Evolutionary conservation across 176 grass and related monocot genomes (phyloP), one percentile per base, ranked within the genome.

Genomic region (Cocos nucifera): DNA sequence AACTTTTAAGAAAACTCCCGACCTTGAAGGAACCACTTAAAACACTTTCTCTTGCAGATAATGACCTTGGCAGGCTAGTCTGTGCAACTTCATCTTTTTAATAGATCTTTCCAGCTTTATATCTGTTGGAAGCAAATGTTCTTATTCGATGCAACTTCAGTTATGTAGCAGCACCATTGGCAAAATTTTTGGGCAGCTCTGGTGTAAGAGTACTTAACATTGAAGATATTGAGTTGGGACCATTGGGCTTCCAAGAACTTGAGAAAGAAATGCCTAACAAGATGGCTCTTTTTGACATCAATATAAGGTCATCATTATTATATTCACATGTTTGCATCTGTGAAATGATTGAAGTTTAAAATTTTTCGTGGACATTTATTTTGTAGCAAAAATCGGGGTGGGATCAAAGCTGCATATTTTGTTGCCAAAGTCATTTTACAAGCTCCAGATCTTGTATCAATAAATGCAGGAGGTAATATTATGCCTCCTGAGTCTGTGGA

Each of bases 1-100:
- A 81, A 65, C 87, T 97, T 82, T 66, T 91, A 48, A 74, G 75
- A 35, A 84, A 81, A 78, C 75, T 97, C 44, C 51, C 75, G 59
- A 30, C 71, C 50, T 49, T 51, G 30, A 82, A 75, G 19, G 64
- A 83, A 66, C 84, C 84, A 63, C 68, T 90, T 24, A 80, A 80
- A 65, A 77, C 76, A 61, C 73, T 97, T 16, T 91, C 81, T 59
- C 48, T 97, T 62, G 87, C 81, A 62, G 87, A 97, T 57, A 91
- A 91, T 82, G 59, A 61, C 54, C 74, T 91, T 68, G 93, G 87
- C 68, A 85, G 92, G 92, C 56, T 58, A 59, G 75, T 82, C 35
- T 56, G 29, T 56, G 30, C 10, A 70, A 14, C 35, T 44, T 44
- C 10, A 44, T 10, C 4, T 54, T 26, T 51, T 39, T 73, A 1